Conservation (phyloP, 768 basidiomycete species). For the Leccinum incarnatum region DNA sequence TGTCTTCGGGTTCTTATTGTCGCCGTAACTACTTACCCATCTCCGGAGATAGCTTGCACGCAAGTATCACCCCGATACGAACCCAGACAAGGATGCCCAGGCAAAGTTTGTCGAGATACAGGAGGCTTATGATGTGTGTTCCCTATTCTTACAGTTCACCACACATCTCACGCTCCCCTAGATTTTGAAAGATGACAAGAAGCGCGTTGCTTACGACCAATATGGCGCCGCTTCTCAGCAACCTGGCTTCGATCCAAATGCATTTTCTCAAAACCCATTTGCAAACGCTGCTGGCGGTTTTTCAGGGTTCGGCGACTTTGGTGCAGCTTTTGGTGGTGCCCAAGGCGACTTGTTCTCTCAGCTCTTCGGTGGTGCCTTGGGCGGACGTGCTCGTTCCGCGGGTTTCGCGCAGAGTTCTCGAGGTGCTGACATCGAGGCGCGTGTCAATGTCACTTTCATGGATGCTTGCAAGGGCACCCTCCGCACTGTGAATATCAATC, state of each 20-base stretch:
- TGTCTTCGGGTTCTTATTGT: slow-evolving; percentile 29
- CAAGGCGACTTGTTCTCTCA: slow-evolving; percentile 79
- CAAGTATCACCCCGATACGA: slow-evolving; percentile 97
- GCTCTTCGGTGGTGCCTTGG: slow-evolving; percentile 71
- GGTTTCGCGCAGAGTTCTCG: slow-evolving; percentile 45
- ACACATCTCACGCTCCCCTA: slow-evolving; percentile 34
- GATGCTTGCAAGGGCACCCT: slow-evolving; percentile 92
- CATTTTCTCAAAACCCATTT: slow-evolving; percentile 60
- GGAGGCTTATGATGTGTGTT: slow-evolving; percentile 89
- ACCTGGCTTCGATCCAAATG: slow-evolving; percentile 90
- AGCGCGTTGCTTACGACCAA: slow-evolving; percentile 85
- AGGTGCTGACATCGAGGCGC: slow-evolving; percentile 82
- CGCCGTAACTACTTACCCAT: slow-evolving; percentile 14
- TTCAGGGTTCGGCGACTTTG: slow-evolving; percentile 71
- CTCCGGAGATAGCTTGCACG: slow-evolving; percentile 75
- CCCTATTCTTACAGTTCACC: slow-evolving; percentile 13
- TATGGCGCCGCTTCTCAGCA: slow-evolving; percentile 93
- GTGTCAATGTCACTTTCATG: slow-evolving; percentile 76
- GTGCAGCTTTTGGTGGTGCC: slow-evolving; percentile 51
- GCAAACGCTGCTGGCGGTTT: slow-evolving; percentile 56
- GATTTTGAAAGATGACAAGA: slow-evolving; percentile 94
- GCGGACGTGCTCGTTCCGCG: slow-evolving; percentile 43
- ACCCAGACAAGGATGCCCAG: slow-evolving; percentile 85
- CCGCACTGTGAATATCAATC: slow-evolving; percentile 71
- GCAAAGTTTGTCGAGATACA: slow-evolving; percentile 97